These are phyloP conservation scores for Vitis amurensis DNA, from an alignment of 164 flowering plant species.

Conservation along the genomic window DNA sequence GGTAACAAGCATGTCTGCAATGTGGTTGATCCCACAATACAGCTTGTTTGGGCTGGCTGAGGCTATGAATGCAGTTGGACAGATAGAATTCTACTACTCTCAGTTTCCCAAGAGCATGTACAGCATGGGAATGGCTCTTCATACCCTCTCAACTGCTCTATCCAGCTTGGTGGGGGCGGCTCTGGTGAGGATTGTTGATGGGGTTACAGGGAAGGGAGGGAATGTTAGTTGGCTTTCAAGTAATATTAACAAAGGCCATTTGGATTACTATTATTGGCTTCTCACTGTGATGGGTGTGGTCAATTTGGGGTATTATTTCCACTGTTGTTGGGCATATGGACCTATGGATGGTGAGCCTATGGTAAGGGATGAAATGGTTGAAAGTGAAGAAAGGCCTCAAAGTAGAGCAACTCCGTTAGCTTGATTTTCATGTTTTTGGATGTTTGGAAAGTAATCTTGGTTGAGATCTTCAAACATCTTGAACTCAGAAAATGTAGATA, in stretches of 20 bases:
- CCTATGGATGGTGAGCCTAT: not conserved
- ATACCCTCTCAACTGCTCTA: slow-evolving; percentile 1
- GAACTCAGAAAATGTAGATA: too few relatives aligned
- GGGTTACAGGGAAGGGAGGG: not conserved
- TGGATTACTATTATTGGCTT: slow-evolving; percentile 24
- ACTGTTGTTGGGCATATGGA: slow-evolving; percentile 17
- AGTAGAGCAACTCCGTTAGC: too few relatives aligned
- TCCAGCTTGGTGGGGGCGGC: slow-evolving; percentile 1
- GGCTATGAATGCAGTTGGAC: too few relatives aligned
- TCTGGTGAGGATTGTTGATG: slow-evolving; percentile 3
- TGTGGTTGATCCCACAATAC: too few relatives aligned
- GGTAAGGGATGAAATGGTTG: not conserved
- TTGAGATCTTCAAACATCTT: too few relatives aligned
- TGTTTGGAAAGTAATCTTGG: too few relatives aligned
- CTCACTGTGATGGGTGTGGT: slow-evolving; percentile 6
- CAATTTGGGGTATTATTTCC: slow-evolving; percentile 12
- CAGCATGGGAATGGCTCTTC: slow-evolving; percentile 1
- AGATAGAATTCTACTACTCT: too few relatives aligned
- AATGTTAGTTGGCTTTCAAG: slow-evolving; percentile 19
- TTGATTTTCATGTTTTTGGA: too few relatives aligned
- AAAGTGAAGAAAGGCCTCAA: not conserved
- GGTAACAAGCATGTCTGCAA: too few relatives aligned
- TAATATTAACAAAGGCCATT: slow-evolving; percentile 20
- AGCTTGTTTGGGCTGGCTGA: too few relatives aligned
- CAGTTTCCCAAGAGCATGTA: too few relatives aligned